Conservation (phyloP, 2,329 filamentous ascomycete genomes). For the Monosporascus sp. region DNA sequence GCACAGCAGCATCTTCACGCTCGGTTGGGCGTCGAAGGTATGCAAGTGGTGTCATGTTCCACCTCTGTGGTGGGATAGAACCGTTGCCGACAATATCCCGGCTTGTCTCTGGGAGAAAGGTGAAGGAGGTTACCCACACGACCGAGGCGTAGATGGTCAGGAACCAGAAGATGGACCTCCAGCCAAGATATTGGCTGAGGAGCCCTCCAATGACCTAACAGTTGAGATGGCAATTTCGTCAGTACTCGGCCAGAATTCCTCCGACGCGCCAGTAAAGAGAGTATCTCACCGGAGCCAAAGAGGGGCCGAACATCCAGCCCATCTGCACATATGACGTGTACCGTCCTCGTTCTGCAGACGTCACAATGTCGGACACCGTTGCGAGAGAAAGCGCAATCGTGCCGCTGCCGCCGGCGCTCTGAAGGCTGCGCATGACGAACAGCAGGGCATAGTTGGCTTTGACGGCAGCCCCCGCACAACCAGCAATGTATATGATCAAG, state of each 20-base stretch:
- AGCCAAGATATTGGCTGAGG: slow-evolving; percentile 42
- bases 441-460: slow-evolving; percentile 36
- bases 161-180: slow-evolving; percentile 50
- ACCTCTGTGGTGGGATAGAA: not conserved
- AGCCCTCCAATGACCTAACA: slow-evolving; percentile 41
- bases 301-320: slow-evolving; percentile 34
- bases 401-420: slow-evolving; percentile 45
- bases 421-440: slow-evolving; percentile 41
- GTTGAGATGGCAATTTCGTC: no score
- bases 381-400: slow-evolving; percentile 46
- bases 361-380: slow-evolving; percentile 52
- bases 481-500: slow-evolving; percentile 37
- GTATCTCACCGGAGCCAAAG: slow-evolving; percentile 28
- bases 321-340: slow-evolving; percentile 44
- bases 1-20: slow-evolving; percentile 32
- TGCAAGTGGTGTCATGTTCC: not conserved
- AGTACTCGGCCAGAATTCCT: no score
- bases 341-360: slow-evolving; percentile 47
- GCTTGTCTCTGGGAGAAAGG: slow-evolving; percentile 29
- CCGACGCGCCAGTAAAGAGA: no score
- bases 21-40: slow-evolving; percentile 11
- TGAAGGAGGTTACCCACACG: slow-evolving; percentile 30
- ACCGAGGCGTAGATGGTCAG: slow-evolving; percentile 33
- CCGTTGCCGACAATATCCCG: slow-evolving; percentile 6
- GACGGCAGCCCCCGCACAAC: slow-evolving; percentile 37